phyloP scores from a whole-genome alignment of 352 stramenopile genomes.

The Vaucheria bursata region DNA sequence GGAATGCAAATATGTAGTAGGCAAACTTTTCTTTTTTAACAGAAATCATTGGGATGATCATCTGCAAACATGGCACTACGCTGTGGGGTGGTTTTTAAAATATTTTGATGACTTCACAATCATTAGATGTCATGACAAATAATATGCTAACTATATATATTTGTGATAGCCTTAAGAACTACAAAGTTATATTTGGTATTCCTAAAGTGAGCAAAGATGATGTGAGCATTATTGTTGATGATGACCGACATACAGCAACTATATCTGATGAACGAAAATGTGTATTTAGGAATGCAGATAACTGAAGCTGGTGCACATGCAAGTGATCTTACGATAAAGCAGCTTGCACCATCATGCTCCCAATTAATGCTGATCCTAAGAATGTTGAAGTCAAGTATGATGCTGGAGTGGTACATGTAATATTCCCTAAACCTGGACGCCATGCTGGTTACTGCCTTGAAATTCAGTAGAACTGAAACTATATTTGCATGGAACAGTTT shows the following conservation, averaged over 20 bases:
- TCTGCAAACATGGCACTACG: conserved; percentile 44
- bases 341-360: background rate
- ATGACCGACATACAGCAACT: conserved; percentile 39
- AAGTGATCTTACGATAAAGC: background rate
- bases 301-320: background rate
- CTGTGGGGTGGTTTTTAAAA: background rate
- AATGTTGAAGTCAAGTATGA: background rate
- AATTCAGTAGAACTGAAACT: too few relatives aligned
- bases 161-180: too few relatives aligned
- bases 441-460: too few relatives aligned
- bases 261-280: conserved; percentile 21
- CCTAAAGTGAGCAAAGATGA: conserved; percentile 13
- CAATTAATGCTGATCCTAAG: background rate
- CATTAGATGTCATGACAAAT: conserved; percentile 41
- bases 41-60: conserved; percentile 51
- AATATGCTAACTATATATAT: conserved; percentile 14
- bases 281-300: background rate
- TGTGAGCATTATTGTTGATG: conserved; percentile 51
- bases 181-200: too few relatives aligned
- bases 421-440: conserved; percentile 25
- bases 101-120: background rate
- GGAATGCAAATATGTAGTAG: background rate
- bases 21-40: conserved; percentile 48
- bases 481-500: too few relatives aligned
- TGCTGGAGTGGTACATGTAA: background rate